Percentiles rank a stretch among this genome's conserved stretches.
Evolutionary conservation across 805 yeast species (phyloP).

Genomic region (Schizosaccharomyces cryophilus): DNA sequence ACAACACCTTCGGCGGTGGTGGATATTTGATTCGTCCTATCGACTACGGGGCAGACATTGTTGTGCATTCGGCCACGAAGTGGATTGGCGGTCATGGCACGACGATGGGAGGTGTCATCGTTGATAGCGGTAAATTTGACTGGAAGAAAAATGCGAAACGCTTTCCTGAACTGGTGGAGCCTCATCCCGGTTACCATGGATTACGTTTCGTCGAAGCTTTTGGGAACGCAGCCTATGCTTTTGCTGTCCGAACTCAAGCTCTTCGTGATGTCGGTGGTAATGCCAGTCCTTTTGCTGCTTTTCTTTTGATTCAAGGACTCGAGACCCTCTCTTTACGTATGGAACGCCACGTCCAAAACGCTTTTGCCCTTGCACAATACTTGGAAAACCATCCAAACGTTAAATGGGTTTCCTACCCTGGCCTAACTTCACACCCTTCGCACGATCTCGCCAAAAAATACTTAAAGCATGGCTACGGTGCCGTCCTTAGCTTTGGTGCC

Average conservation of each 20-base stretch:
- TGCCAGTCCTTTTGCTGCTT: slow-evolving; percentile 68
- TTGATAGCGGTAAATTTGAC: slow-evolving; percentile 82
- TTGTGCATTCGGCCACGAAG: slow-evolving; percentile 83
- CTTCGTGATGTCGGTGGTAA: slow-evolving; percentile 83
- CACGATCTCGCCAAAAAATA: slow-evolving; percentile 70
- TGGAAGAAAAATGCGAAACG: slow-evolving; percentile 67
- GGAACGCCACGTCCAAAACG: slow-evolving; percentile 72
- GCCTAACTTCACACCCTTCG: slow-evolving; percentile 51
- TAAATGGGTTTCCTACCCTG: slow-evolving; percentile 79
- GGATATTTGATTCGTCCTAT: slow-evolving; percentile 69
- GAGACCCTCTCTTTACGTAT: slow-evolving; percentile 85
- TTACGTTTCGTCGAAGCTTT: slow-evolving; percentile 56
- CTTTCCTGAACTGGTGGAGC: slow-evolving; percentile 77
- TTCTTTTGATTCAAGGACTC: slow-evolving; percentile 69
- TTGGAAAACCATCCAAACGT: slow-evolving; percentile 52
- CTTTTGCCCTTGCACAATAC: slow-evolving; percentile 54
- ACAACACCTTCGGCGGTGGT: slow-evolving; percentile 94
- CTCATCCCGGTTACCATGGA: slow-evolving; percentile 88
- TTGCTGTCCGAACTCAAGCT: slow-evolving; percentile 58
- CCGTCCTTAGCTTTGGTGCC: slow-evolving; percentile 73
- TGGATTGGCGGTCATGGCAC: slow-evolving; percentile 98
- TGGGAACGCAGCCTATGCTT: slow-evolving; percentile 52
- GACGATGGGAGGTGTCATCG: slow-evolving; percentile 73
- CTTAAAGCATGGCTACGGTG: slow-evolving; percentile 59
- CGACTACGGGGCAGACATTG: slow-evolving; percentile 75